These are phyloP conservation scores for Boletus patriciae DNA, from an alignment of 768 basidiomycete genomes.

Conservation along the genomic window DNA sequence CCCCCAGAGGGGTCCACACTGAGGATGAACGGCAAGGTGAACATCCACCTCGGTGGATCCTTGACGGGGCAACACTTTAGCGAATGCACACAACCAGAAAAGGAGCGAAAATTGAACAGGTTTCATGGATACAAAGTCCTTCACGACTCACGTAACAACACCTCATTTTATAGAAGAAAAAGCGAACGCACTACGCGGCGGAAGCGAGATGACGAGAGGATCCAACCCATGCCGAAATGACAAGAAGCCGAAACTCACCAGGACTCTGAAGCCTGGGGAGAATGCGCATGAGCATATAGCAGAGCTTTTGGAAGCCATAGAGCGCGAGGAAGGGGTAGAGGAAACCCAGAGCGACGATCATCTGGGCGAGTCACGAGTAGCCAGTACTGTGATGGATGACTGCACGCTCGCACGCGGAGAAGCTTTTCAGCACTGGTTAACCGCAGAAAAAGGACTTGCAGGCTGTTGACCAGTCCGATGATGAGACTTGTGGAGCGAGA, in stretches of 20 bases:
- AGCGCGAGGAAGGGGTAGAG: constrained; percentile 23
- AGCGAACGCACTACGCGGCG: neutral
- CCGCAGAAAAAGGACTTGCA: too few relatives aligned
- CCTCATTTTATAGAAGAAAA: neutral
- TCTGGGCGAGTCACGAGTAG: constrained; percentile 1
- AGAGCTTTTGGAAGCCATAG: constrained; percentile 16
- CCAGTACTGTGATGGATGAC: neutral
- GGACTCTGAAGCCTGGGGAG: neutral
- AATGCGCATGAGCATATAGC: constrained; percentile 3
- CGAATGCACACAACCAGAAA: neutral
- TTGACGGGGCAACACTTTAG: constrained; percentile 18
- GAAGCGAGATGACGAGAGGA: neutral
- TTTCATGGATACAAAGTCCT: neutral
- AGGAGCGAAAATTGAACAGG: neutral
- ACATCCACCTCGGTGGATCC: constrained; percentile 22
- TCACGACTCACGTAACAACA: neutral
- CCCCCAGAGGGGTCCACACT: constrained; percentile 44
- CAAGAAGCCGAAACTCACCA: constrained; percentile 12
- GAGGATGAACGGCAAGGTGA: constrained; percentile 47
- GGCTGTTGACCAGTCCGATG: neutral
- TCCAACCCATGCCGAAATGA: neutral
- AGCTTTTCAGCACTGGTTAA: neutral
- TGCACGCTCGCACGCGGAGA: neutral
- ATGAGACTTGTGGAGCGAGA: neutral
- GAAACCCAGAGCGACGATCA: constrained; percentile 27